Evolutionary conservation across 2,329 filamentous ascomycete species (phyloP).

Genomic region (Huntiella omanensis): DNA sequence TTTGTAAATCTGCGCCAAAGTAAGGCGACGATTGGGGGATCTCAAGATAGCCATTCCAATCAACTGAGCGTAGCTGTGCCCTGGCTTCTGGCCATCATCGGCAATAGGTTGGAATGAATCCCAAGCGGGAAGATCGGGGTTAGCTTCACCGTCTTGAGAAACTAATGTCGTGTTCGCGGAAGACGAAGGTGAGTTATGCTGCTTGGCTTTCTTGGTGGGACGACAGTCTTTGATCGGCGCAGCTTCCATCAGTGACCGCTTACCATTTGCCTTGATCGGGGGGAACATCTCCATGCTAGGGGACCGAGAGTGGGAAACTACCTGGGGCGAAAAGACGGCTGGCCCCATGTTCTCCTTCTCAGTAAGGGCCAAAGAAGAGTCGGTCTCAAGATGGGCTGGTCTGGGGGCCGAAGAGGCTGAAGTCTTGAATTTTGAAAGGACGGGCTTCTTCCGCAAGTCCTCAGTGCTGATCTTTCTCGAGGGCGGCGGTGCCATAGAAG

Average conservation of each 20-base stretch:
- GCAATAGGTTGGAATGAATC: slow-evolving; percentile 64
- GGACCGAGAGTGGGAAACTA: slow-evolving; percentile 12
- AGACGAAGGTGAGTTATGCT: slow-evolving; percentile 15
- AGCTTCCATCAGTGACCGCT: slow-evolving; percentile 50
- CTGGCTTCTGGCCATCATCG: slow-evolving; percentile 77
- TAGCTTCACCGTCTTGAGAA: slow-evolving; percentile 2
- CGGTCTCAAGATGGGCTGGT: slow-evolving; percentile 23
- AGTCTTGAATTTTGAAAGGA: slow-evolving; percentile 40
- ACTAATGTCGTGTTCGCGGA: slow-evolving; percentile 17
- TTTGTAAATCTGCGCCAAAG: slow-evolving; percentile 90
- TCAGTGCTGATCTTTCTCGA: slow-evolving; percentile 29
- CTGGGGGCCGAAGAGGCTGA: slow-evolving; percentile 34
- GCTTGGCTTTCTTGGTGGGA: slow-evolving; percentile 47
- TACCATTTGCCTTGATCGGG: slow-evolving; percentile 5
- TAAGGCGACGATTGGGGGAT: slow-evolving; percentile 64
- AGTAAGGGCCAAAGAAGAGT: slow-evolving; percentile 15
- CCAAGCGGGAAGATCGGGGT: slow-evolving; percentile 34
- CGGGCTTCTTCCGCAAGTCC: slow-evolving; percentile 39
- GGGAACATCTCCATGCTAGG: slow-evolving; percentile 30
- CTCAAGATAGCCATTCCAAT: slow-evolving; percentile 95
- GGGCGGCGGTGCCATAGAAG: slow-evolving; percentile 42
- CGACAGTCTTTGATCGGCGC: slow-evolving; percentile 52
- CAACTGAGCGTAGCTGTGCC: slow-evolving; percentile 81
- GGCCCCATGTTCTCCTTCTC: slow-evolving; percentile 41
- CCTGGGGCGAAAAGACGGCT: slow-evolving; percentile 28